Percentiles rank a stretch among this genome's conserved stretches.
Conservation (phyloP, 805 yeast species). For the Tetrapisispora nanseiensis region DNA sequence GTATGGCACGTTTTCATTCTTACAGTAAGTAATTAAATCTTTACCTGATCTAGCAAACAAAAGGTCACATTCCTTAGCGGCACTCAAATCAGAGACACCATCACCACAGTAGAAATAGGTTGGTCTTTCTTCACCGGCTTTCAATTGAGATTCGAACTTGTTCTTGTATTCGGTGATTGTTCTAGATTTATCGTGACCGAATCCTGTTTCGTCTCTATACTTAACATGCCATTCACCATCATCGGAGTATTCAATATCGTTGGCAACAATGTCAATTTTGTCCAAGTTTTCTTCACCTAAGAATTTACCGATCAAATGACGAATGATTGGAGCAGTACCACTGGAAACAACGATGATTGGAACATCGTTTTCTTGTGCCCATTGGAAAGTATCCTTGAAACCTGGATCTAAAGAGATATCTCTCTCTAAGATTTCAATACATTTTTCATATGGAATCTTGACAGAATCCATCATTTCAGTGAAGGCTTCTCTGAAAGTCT, state of each 20-base stretch:
- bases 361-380: slow-evolving; percentile 61
- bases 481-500: slow-evolving; percentile 75
- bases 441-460: slow-evolving; percentile 65
- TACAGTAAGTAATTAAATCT: slow-evolving; percentile 80
- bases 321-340: slow-evolving; percentile 90
- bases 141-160: slow-evolving; percentile 23
- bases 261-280: slow-evolving; percentile 72
- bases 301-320: slow-evolving; percentile 59
- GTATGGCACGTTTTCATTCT: slow-evolving; percentile 70
- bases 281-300: slow-evolving; percentile 69
- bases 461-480: slow-evolving; percentile 74
- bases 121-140: slow-evolving; percentile 39
- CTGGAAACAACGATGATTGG: slow-evolving; percentile 84
- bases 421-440: slow-evolving; percentile 58
- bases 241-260: slow-evolving; percentile 50
- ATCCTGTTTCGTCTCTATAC: slow-evolving; percentile 74
- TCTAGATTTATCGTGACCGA: slow-evolving; percentile 91
- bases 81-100: slow-evolving; percentile 91
- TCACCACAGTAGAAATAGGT: slow-evolving; percentile 89
- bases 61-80: slow-evolving; percentile 90
- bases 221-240: slow-evolving; percentile 72
- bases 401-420: slow-evolving; percentile 82
- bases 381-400: slow-evolving; percentile 67
- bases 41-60: slow-evolving; percentile 89
- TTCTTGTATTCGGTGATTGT: slow-evolving; percentile 47